Evolutionary conservation across 2,329 filamentous ascomycete species (phyloP).

Genomic region (Colletotrichum sp.): DNA sequence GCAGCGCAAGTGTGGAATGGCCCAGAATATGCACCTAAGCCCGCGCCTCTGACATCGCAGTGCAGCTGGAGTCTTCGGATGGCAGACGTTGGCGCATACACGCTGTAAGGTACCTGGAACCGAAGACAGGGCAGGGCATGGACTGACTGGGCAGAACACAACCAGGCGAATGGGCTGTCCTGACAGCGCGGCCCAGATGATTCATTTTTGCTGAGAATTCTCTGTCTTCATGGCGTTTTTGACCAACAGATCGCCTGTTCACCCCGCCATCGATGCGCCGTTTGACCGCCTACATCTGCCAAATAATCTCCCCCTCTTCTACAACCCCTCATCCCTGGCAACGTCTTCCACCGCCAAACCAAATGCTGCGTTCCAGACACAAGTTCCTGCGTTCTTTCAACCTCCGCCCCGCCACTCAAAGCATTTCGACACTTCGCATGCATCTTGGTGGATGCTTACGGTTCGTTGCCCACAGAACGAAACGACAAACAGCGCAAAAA

Average conservation of each 20-base stretch:
- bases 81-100: neutral
- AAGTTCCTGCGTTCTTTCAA: neutral
- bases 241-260: neutral
- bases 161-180: neutral
- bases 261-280: neutral
- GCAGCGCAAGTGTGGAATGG: neutral
- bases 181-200: neutral
- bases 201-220: neutral
- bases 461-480: neutral
- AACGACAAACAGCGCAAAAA: neutral
- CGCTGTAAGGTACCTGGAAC: constrained; percentile 17
- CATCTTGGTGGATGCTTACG: neutral
- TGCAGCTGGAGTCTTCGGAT: constrained; percentile 6
- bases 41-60: neutral
- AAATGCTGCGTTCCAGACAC: neutral
- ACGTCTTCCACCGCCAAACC: neutral
- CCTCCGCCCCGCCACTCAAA: neutral
- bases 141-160: neutral
- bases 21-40: neutral
- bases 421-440: neutral
- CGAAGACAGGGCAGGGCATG: neutral
- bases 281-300: neutral
- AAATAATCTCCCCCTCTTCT: neutral
- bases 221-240: neutral
- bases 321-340: neutral